Percentiles rank a stretch among this genome's conserved stretches.
Conservation (phyloP, 2,329 filamentous ascomycete species). For the Alternaria gaisen region DNA sequence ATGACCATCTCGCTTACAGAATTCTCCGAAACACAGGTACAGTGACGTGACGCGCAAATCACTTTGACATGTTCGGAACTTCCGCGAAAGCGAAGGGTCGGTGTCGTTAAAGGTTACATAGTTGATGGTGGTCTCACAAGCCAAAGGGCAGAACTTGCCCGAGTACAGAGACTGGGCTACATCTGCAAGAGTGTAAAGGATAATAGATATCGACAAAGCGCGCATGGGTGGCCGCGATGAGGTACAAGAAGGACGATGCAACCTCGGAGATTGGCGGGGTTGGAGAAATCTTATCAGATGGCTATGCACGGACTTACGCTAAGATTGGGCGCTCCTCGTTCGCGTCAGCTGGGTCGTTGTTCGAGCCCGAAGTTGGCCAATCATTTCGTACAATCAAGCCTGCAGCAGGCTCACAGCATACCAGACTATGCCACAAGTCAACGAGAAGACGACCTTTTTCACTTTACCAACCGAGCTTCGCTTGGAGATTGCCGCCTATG, state of each 20-base stretch:
- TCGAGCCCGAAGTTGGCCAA: background rate
- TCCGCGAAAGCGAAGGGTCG: constrained; percentile 33
- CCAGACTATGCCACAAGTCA: constrained; percentile 1
- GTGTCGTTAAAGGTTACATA: constrained; percentile 48
- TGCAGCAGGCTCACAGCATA: background rate
- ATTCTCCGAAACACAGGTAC: constrained; percentile 42
- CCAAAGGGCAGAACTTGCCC: constrained; percentile 40
- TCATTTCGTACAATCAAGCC: background rate
- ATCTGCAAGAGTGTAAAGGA: constrained; percentile 10
- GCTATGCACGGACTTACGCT: constrained; percentile 8
- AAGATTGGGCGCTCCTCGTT: background rate
- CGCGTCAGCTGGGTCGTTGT: background rate
- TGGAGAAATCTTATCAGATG: constrained; percentile 37
- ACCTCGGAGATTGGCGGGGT: constrained; percentile 25
- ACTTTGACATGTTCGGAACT: constrained; percentile 40
- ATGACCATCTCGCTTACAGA: constrained; percentile 30
- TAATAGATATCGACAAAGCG: constrained; percentile 16
- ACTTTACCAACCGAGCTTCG: constrained; percentile 50
- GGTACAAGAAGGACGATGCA: constrained; percentile 13
- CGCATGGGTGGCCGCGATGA: constrained; percentile 30
- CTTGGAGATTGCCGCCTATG: constrained; percentile 42
- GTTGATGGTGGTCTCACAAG: constrained; percentile 40
- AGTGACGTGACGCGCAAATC: constrained; percentile 34
- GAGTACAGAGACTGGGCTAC: constrained; percentile 24
- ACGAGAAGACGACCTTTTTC: constrained; percentile 25